Base-by-base conservation (phyloP, 148 eudicot species). In the Mesembryanthemum crystallinum region DNA sequence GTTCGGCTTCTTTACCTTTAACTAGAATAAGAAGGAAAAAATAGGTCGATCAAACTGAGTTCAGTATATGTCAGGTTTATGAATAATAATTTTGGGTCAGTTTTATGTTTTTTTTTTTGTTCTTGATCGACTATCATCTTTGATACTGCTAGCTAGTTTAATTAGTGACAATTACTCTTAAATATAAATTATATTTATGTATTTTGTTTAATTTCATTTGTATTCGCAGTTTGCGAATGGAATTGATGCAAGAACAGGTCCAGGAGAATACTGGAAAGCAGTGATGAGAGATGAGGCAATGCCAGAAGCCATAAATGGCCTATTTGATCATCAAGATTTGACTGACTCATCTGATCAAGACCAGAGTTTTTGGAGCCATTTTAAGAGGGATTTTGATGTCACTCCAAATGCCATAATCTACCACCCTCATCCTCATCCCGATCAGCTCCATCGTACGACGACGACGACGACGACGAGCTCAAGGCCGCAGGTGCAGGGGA, bases 261-360 rank as follows among this genome's bases (percentile, higher is more conserved):
- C 88, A 27, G 84, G 71, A 25, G 83, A 81, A 15, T 79, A 85
- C 33, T 85, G 88, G 90, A 76, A 74, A 63, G 55, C 60, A 60
- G 63, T 81, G n/a, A 80, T 79, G 83, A 76, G 60, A 73, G 80
- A 71, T 74, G 72, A 80, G 52, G 58, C 69, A 54, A 78, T 86
- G 73, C 87, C 86, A 24, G 81, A 86, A 72, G 79, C 77, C 32
- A 75, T 86, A 43, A 77, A 73, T 28, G 83, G 77, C 15, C 76
- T 81, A 32, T 23, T 83, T 33, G 78, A 77, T 77, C 42, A 76
- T 73, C 61, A 77, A 77, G 30, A 78, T 59, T 35, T 35, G 59
- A 69, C 15, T 27, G 39, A 69, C 8, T 33, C 58, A 52, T n/a
- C 58, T 55, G 54, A 62, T 9, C 9, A 73, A 67, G 45, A 42